Percentiles rank a stretch among this genome's conserved stretches.
Conservation (phyloP, 441 rosid species). For the Viola pubescens region DNA sequence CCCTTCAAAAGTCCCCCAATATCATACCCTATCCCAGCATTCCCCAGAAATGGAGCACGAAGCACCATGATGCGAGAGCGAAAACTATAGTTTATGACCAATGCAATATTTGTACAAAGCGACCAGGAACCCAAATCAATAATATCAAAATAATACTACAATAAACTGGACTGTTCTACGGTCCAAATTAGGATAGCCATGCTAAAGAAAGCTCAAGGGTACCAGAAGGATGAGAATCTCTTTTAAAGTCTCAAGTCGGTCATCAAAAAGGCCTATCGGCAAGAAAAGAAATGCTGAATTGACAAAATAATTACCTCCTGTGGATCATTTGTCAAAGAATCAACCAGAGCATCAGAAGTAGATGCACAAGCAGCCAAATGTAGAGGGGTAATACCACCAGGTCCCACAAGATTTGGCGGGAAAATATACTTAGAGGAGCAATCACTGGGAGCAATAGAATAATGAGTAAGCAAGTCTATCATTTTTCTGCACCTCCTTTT, state of each 20-base stretch:
- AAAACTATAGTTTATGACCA: no score
- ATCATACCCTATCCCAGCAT: no score
- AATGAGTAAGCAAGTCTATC: conserved; percentile 59
- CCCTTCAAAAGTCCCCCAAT: no score
- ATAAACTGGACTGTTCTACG: no score
- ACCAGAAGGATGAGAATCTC: background rate
- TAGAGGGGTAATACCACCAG: conserved; percentile 74
- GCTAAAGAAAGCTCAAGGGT: background rate
- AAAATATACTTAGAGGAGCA: conserved; percentile 38
- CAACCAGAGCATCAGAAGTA: conserved; percentile 49
- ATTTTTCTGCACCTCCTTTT: conserved; percentile 58
- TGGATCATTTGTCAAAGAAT: conserved; percentile 77
- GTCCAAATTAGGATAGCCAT: background rate
- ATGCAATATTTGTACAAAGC: no score
- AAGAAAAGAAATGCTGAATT: background rate
- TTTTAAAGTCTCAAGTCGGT: background rate
- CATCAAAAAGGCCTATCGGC: background rate
- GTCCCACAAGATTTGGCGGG: conserved; percentile 55
- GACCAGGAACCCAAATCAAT: no score
- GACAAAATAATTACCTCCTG: conserved; percentile 43
- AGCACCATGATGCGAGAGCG: no score
- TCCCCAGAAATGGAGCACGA: no score
- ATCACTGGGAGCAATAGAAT: conserved; percentile 20
- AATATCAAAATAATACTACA: no score
- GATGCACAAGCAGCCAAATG: conserved; percentile 80